Evolutionary conservation across 257 asterid genomes (phyloP).

Genomic region (Solanum clarkiae): DNA sequence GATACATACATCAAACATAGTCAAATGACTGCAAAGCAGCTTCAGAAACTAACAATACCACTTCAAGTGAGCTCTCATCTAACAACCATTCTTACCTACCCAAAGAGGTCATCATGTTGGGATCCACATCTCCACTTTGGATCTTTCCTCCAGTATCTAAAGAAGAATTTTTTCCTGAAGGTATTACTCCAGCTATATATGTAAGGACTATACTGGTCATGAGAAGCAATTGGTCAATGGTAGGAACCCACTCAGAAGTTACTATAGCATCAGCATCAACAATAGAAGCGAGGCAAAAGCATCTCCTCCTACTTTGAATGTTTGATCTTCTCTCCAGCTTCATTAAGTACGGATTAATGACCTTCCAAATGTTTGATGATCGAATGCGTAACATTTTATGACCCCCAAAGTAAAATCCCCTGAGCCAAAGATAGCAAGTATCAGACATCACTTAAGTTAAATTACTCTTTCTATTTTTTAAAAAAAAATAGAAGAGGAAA

Average conservation of each 20-base stretch:
- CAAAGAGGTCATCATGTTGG: slow-evolving; percentile 36
- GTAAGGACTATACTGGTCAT: slow-evolving; percentile 61
- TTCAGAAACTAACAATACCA: not conserved
- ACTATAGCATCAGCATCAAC: slow-evolving; percentile 34
- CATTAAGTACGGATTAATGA: slow-evolving; percentile 11
- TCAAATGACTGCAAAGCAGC: not conserved
- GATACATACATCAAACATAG: not conserved
- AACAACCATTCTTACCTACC: slow-evolving; percentile 91
- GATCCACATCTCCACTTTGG: slow-evolving; percentile 20
- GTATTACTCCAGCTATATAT: slow-evolving; percentile 59
- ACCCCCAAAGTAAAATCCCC: slow-evolving; percentile 23
- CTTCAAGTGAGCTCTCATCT: slow-evolving; percentile 13
- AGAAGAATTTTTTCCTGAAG: slow-evolving; percentile 5
- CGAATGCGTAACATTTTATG: slow-evolving; percentile 8
- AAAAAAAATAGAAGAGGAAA: not conserved
- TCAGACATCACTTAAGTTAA: not conserved
- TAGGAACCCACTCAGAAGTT: slow-evolving; percentile 49
- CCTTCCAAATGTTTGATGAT: slow-evolving; percentile 16
- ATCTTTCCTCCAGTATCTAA: slow-evolving; percentile 14
- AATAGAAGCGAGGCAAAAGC: slow-evolving; percentile 41
- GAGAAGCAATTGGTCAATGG: slow-evolving; percentile 63
- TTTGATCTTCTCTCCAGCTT: slow-evolving; percentile 9
- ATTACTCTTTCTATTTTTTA: not conserved
- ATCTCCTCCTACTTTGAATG: slow-evolving; percentile 17
- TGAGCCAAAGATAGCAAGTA: slow-evolving; percentile 3